Evolutionary conservation across 805 yeast species (phyloP), one percentile per base, ranked within the genome.

Genomic region (Yarrowia osloensis): DNA sequence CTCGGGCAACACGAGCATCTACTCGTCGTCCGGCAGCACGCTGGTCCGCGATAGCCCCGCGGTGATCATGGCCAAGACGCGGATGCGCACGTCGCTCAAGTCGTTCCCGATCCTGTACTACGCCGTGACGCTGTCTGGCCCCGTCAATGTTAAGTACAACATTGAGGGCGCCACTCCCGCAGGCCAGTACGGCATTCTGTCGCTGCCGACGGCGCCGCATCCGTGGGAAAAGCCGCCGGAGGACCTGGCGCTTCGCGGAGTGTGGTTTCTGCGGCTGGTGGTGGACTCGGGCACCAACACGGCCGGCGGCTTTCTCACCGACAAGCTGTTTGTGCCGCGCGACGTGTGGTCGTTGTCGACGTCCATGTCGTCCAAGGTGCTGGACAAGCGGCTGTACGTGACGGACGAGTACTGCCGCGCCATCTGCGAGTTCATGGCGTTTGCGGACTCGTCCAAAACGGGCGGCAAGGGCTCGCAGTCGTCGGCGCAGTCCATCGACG

Each of bases 201-300:
- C 66, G 15, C 54, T 61, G 12, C 66, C 66, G 7, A 44, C 52
- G 0, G 54, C 66, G 1, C 66, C 66, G 5, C 52, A 61, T 31
- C 66, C 66, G 1, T 61, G 66, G 66, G 66, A 61, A 31, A 61
- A 61, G 33, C 66, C 66, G 1, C 66, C 66, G 42, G 66, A 61
- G 13, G 66, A 61, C 13, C n/a, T 44, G n/a, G 54, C 54, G 2
- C 66, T 61, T 1, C 21, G 66, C 31, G 66, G 66, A 17, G 66
- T 61, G 42, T 61, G 66, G 66, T 61, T 61, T 12, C 11, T 61
- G 31, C 42, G 66, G 0, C 54, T 44, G 40, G 66, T 61, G 22
- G 54, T 61, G 11, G 66, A 61, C 24, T 61, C 66, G 5, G 66
- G 66, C 7, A 61, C 66, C n/a, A 61, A 61, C 44, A 61, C 66